phyloP scores from a whole-genome alignment of 345 rosid species.

The Noccaea bulbosa region DNA sequence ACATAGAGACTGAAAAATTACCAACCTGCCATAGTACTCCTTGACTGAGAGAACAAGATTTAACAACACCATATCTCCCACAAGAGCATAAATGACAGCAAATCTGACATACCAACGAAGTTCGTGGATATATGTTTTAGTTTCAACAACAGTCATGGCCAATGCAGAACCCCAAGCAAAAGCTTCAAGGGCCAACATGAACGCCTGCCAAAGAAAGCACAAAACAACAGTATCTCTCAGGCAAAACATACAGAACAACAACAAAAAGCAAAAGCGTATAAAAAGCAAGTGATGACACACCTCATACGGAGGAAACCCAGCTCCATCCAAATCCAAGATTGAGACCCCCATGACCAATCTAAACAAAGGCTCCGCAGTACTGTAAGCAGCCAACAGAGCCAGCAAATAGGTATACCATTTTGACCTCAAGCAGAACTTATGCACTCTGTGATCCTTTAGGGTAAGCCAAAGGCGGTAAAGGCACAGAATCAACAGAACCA shows the following conservation, averaged over 20 bases:
- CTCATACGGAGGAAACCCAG: conserved; percentile 90
- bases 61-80: conserved; percentile 84
- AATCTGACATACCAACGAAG: conserved; percentile 94
- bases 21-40: conserved; percentile 72
- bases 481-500: conserved; percentile 72
- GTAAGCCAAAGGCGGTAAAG: conserved; percentile 78
- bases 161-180: conserved; percentile 83
- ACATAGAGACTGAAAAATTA: neutral
- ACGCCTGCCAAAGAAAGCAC: conserved; percentile 54
- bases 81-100: conserved; percentile 73
- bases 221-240: conserved; percentile 18
- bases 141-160: conserved; percentile 75
- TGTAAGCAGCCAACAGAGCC: conserved; percentile 70
- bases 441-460: conserved; percentile 65
- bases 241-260: conserved; percentile 13
- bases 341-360: conserved; percentile 91
- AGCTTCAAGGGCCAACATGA: conserved; percentile 73
- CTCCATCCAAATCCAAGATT: conserved; percentile 70
- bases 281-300: conserved; percentile 45
- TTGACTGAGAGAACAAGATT: conserved; percentile 76
- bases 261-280: neutral
- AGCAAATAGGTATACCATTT: conserved; percentile 70
- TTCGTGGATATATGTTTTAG: conserved; percentile 75
- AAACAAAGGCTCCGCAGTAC: conserved; percentile 82
- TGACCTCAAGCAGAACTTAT: conserved; percentile 72